Evolutionary conservation across 495 filamentous ascomycete species (phyloP).

Genomic region (Aspergillus baeticus): DNA sequence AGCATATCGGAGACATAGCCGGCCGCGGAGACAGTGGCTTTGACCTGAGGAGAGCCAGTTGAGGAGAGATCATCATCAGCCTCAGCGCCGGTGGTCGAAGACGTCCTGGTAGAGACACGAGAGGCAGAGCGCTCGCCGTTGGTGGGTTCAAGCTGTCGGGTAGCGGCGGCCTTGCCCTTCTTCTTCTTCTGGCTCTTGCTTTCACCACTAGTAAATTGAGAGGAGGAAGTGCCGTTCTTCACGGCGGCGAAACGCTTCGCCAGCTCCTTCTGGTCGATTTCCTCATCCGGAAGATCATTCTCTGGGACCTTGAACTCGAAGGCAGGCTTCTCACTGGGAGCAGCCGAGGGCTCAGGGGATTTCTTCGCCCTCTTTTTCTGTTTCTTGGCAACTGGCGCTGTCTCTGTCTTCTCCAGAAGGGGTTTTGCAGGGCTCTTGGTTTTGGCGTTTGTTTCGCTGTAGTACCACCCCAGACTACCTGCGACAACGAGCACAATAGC

Average conservation of each 20-base stretch:
- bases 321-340: constrained; percentile 33
- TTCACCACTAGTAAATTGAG: constrained; percentile 34
- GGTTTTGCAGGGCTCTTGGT: constrained; percentile 30
- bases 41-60: constrained; percentile 54
- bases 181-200: constrained; percentile 58
- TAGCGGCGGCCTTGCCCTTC: constrained; percentile 45
- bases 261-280: constrained; percentile 69
- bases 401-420: constrained; percentile 37
- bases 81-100: constrained; percentile 75
- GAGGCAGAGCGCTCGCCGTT: constrained; percentile 48
- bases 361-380: constrained; percentile 42
- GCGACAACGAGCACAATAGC: constrained; percentile 53
- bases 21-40: constrained; percentile 47
- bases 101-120: constrained; percentile 46
- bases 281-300: constrained; percentile 52
- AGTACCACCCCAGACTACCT: constrained; percentile 49
- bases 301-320: constrained; percentile 39
- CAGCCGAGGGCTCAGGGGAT: constrained; percentile 29
- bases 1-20: constrained; percentile 85
- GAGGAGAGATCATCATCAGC: constrained; percentile 79
- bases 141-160: constrained; percentile 27
- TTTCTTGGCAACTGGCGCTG: constrained; percentile 36
- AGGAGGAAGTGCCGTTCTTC: constrained; percentile 60
- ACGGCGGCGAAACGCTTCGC: constrained; percentile 65
- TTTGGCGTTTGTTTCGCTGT: constrained; percentile 40